Evolutionary conservation across 1,139 yeast species (phyloP), one percentile per base, ranked within the genome.

Genomic region (Saccharomyces pastorianus): DNA sequence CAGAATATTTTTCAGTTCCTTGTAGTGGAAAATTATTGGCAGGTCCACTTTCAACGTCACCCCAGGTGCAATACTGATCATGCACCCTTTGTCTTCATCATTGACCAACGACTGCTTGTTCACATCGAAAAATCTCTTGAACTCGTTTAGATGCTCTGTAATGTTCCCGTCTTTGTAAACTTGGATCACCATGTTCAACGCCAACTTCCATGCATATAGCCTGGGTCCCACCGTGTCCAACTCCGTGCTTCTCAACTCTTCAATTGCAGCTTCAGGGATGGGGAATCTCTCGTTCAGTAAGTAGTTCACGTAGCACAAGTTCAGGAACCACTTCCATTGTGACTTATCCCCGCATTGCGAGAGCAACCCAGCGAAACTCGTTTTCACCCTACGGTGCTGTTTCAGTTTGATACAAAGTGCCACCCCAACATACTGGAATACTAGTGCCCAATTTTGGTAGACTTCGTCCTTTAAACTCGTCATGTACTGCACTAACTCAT

Each of bases 121-220:
- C 7, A 44, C 41, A 9, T 58, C 56, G 47, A 68, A 66, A 48
- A 66, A 60, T 13, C 47, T 31, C 51, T 67, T 66, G 53, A 68
- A 64, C 31, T 63, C 62, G 44, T 61, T 57, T 46, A 68, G 53
- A 25, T 57, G 58, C 9, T 54, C 50, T 0, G 68, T 63, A 6
- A 68, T 65, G 47, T 68, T 67, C 25, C 54, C 60, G 52, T 68
- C 71, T 31, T 53, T 56, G 42, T 62, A 55, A 4, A 68, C 60
- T 34, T 57, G 53, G 11, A 61, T 53, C 4, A 60, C 51, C 29
- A 68, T 53, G 48, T 60, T 61, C 25, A 62, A 51, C 6, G 66
- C 47, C 11, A 64, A 50, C 42, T 59, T 62, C 69, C 71, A 66
- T 17, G 61, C 60, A 49, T 56, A 58, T 32, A 60, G 48, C 25